These are phyloP conservation scores for Choanephora cucurbitarum DNA, from an alignment of 371 early-diverging fungal species.

Conservation along the genomic window DNA sequence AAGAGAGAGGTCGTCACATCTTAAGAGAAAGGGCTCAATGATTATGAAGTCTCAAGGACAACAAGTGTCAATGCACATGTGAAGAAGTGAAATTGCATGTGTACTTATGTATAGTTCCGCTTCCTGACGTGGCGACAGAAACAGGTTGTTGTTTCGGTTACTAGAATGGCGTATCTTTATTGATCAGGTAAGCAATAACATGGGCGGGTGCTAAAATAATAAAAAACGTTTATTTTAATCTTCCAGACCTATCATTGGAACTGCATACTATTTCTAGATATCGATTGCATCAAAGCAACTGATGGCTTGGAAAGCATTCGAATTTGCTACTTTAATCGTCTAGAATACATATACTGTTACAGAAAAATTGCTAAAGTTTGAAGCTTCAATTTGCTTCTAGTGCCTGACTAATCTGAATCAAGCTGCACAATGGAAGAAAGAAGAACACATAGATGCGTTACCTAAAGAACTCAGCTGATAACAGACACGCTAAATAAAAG, in stretches of 20 bases:
- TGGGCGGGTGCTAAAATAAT: neutral
- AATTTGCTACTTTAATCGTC: too few relatives aligned
- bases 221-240: slow-evolving; percentile 5
- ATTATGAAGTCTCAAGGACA: neutral
- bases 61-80: neutral
- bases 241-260: slow-evolving; percentile 10
- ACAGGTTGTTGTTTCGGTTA: slow-evolving; percentile 31
- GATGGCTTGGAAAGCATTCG: too few relatives aligned
- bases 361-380: too few relatives aligned
- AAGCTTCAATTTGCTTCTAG: too few relatives aligned
- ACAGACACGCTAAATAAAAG: too few relatives aligned
- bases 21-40: neutral
- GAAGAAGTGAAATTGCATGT: slow-evolving; percentile 2
- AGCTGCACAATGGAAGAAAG: too few relatives aligned
- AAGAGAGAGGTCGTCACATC: neutral
- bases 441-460: too few relatives aligned
- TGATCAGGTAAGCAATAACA: slow-evolving; percentile 26
- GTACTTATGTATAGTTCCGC: slow-evolving; percentile 16
- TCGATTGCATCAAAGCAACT: too few relatives aligned
- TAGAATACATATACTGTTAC: too few relatives aligned
- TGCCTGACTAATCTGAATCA: too few relatives aligned
- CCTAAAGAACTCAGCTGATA: too few relatives aligned
- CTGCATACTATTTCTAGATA: too few relatives aligned
- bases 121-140: slow-evolving; percentile 30
- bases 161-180: slow-evolving; percentile 46